Evolutionary conservation across 345 rosid genomes (phyloP).

Genomic region (Xanthoceras sorbifolium): DNA sequence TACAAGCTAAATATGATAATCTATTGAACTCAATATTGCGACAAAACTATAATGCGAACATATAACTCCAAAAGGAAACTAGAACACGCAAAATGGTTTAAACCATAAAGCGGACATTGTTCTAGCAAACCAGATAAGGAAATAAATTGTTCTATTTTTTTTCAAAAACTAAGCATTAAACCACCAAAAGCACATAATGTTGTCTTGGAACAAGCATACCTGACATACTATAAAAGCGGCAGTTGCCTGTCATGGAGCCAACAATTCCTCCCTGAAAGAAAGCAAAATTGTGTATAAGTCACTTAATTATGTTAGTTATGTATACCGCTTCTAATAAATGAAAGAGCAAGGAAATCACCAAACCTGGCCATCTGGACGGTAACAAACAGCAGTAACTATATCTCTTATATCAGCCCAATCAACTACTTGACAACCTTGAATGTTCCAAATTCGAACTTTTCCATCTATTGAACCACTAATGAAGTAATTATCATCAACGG

Average conservation of each 20-base stretch:
- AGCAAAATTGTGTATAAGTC: background rate
- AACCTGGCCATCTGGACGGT: constrained; percentile 88
- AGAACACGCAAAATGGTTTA: background rate
- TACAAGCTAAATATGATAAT: background rate
- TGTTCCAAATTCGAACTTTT: constrained; percentile 81
- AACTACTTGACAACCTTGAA: constrained; percentile 62
- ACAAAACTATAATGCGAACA: background rate
- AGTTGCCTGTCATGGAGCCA: constrained; percentile 56
- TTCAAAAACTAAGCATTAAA: background rate
- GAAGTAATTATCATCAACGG: constrained; percentile 69
- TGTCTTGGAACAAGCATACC: constrained; percentile 32
- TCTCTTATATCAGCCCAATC: constrained; percentile 79
- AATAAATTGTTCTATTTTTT: background rate
- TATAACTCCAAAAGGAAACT: background rate
- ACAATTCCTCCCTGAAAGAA: constrained; percentile 48
- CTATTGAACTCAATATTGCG: background rate
- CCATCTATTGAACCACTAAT: constrained; percentile 89
- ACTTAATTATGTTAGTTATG: background rate
- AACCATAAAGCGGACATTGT: background rate
- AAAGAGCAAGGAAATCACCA: constrained; percentile 21
- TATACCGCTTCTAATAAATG: constrained; percentile 1
- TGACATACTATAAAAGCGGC: constrained; percentile 57
- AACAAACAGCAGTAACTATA: constrained; percentile 81
- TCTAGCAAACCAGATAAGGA: background rate
- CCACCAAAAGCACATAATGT: background rate